Conservation (phyloP, 495 filamentous ascomycete genomes). For the Astrothelium subdiscretum region DNA sequence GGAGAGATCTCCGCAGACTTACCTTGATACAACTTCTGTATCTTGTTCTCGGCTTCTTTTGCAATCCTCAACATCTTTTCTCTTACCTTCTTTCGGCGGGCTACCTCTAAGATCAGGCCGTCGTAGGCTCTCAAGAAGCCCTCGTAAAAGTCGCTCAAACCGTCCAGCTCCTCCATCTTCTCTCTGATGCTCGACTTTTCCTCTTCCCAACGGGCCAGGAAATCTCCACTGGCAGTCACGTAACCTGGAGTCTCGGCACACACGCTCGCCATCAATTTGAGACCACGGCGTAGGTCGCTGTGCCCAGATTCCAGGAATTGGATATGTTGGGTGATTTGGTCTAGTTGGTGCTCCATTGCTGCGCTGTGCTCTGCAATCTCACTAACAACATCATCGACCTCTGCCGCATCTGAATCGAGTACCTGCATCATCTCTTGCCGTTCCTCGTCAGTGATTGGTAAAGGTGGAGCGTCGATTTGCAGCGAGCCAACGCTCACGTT, state of each 20-base stretch:
- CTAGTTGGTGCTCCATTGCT: constrained; percentile 63
- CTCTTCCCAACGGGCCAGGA: constrained; percentile 61
- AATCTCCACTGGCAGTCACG: constrained; percentile 57
- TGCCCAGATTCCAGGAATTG: constrained; percentile 41
- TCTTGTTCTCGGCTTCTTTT: constrained; percentile 58
- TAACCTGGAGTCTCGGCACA: constrained; percentile 53
- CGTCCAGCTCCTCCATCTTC: constrained; percentile 61
- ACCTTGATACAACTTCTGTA: constrained; percentile 60
- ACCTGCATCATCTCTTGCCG: constrained; percentile 74
- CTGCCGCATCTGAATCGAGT: constrained; percentile 66
- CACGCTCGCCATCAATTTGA: constrained; percentile 55
- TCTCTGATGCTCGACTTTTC: constrained; percentile 56
- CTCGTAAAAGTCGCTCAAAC: constrained; percentile 65
- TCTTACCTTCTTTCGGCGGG: constrained; percentile 56
- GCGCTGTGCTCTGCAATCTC: constrained; percentile 68
- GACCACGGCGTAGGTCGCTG: constrained; percentile 41
- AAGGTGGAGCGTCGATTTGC: constrained; percentile 44
- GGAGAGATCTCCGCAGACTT: background rate
- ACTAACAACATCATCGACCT: constrained; percentile 80
- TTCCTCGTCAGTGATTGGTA: constrained; percentile 63
- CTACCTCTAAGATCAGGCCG: constrained; percentile 69
- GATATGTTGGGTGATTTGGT: constrained; percentile 43
- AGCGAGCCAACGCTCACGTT: constrained; percentile 5
- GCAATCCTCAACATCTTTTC: constrained; percentile 62
- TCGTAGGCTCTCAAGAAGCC: constrained; percentile 76